Evolutionary conservation across 2,329 filamentous ascomycete genomes (phyloP).

Genomic region (Scedosporium dehoogii): DNA sequence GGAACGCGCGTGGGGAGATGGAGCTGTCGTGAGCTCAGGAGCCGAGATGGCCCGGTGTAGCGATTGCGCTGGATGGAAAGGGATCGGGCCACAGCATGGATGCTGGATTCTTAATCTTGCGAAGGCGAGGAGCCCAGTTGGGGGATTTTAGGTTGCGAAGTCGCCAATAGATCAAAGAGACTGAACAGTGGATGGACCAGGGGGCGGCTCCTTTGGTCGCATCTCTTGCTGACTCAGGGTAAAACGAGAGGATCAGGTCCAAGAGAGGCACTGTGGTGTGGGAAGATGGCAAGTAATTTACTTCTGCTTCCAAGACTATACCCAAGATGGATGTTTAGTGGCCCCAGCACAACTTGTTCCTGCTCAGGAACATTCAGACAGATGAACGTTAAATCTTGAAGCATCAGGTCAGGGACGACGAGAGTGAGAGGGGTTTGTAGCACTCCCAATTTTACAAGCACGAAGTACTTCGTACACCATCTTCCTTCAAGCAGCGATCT

Average conservation of each 20-base stretch:
- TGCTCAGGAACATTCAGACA: not conserved
- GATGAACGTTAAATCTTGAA: not conserved
- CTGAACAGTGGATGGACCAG: not conserved
- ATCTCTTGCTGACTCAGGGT: not conserved
- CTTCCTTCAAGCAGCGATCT: no score
- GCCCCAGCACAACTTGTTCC: not conserved
- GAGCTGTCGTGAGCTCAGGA: not conserved
- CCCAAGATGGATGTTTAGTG: not conserved
- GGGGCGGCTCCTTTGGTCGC: no score
- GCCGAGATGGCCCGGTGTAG: not conserved
- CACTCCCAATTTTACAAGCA: not conserved
- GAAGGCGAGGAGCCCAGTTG: not conserved
- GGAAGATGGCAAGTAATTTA: no score
- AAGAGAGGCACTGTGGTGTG: no score
- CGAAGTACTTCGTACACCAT: no score
- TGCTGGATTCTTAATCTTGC: not conserved
- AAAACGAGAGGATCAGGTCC: not conserved
- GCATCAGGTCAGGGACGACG: not conserved
- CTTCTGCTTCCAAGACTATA: not conserved
- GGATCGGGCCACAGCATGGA: not conserved
- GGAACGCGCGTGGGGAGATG: not conserved
- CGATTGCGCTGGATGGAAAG: not conserved
- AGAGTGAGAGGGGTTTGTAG: no score
- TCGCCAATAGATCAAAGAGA: not conserved
- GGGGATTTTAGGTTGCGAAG: not conserved